phyloP scores from a whole-genome alignment of 306 rosid genomes.

The Spatholobus suberectus region DNA sequence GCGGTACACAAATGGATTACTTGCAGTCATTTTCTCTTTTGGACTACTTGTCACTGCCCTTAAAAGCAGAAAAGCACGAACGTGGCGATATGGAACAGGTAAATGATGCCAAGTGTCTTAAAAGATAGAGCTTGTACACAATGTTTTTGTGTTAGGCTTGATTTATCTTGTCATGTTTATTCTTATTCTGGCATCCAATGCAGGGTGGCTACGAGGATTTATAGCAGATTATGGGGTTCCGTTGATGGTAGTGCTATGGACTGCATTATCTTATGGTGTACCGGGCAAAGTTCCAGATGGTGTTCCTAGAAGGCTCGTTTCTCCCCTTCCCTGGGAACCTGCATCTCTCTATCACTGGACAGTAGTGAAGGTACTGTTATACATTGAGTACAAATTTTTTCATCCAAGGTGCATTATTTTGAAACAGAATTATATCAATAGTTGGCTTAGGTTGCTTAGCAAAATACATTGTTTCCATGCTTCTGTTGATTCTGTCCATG shows the following conservation, averaged over 20 bases:
- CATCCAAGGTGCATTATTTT: constrained; percentile 15
- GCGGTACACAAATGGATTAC: constrained; percentile 79
- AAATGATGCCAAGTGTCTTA: constrained; percentile 31
- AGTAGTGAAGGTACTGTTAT: constrained; percentile 61
- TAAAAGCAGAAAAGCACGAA: constrained; percentile 83
- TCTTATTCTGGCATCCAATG: constrained; percentile 27
- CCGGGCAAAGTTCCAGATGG: constrained; percentile 63
- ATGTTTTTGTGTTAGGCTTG: constrained; percentile 3
- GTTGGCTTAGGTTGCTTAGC: not conserved
- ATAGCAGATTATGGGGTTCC: constrained; percentile 92
- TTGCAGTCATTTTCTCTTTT: constrained; percentile 69
- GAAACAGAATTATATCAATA: not conserved
- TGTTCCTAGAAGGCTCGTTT: constrained; percentile 81
- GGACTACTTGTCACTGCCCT: constrained; percentile 69
- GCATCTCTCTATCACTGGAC: constrained; percentile 83
- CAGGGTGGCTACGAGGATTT: constrained; percentile 77
- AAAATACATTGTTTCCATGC: not conserved
- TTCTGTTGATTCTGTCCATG: not conserved
- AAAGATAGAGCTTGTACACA: not conserved
- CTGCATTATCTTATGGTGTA: constrained; percentile 65
- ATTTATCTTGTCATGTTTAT: constrained; percentile 30
- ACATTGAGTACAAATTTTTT: not conserved
- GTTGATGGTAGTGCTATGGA: constrained; percentile 80
- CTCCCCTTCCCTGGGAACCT: constrained; percentile 86
- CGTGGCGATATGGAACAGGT: constrained; percentile 92